Conservation (phyloP, 345 rosid species). For the Psidium guajava region DNA sequence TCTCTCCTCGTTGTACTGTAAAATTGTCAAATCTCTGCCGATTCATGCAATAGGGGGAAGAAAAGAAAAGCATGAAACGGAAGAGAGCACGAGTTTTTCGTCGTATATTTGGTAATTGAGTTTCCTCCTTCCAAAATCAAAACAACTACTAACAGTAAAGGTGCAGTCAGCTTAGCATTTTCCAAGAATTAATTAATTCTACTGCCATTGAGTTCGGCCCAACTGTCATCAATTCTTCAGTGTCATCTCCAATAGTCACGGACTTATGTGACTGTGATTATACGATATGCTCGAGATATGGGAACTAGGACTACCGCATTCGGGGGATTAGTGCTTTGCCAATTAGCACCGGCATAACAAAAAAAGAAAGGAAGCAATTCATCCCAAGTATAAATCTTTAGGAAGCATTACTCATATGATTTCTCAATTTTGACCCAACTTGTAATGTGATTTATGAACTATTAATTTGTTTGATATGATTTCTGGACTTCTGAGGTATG, state of each 20-base stretch:
- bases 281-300: neutral
- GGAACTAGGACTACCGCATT: neutral
- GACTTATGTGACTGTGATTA: neutral
- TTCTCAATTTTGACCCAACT: too few species aligned
- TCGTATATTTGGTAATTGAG: neutral
- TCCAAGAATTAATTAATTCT: neutral
- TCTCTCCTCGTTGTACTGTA: neutral
- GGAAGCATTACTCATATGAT: too few species aligned
- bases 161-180: too few species aligned
- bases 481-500: too few species aligned
- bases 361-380: too few species aligned
- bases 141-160: neutral
- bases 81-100: neutral
- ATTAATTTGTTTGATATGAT: too few species aligned
- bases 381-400: too few species aligned
- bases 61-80: neutral
- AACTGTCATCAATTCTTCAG: neutral
- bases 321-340: neutral
- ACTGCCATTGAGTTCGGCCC: neutral
- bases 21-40: neutral
- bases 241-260: neutral
- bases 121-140: neutral
- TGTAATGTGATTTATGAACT: too few species aligned
- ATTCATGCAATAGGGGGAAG: neutral
- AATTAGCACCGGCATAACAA: too few species aligned